Percentiles rank a stretch among this genome's conserved stretches.
Conservation (phyloP, 2,329 filamentous ascomycete genomes). For the Hypoxylon sp. region DNA sequence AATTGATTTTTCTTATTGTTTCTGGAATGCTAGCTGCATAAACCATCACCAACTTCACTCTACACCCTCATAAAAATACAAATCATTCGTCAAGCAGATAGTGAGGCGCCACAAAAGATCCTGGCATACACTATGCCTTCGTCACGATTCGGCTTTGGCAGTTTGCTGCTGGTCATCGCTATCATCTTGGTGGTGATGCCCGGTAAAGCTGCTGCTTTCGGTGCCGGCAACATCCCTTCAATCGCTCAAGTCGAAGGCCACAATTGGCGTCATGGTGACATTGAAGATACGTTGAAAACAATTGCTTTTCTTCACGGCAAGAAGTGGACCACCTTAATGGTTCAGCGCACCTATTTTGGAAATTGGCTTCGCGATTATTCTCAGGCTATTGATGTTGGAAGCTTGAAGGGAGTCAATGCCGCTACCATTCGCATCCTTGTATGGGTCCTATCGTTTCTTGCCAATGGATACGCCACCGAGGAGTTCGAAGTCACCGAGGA, state of each 20-base stretch:
- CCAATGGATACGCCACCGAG: conserved; percentile 86
- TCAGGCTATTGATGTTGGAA: conserved; percentile 85
- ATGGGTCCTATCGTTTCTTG: conserved; percentile 86
- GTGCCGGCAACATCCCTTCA: conserved; percentile 80
- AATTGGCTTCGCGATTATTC: conserved; percentile 92
- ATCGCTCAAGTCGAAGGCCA: conserved; percentile 74
- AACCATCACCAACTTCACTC: conserved; percentile 10
- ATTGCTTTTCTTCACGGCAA: conserved; percentile 83
- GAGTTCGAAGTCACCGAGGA: conserved; percentile 89
- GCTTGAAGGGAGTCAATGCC: conserved; percentile 82
- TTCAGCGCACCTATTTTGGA: conserved; percentile 86
- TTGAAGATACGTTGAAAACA: conserved; percentile 85
- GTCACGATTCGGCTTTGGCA: conserved; percentile 58
- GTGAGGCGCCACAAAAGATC: conserved; percentile 9
- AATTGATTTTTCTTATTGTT: conserved; percentile 6
- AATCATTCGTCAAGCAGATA: conserved; percentile 8
- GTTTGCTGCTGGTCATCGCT: conserved; percentile 67
- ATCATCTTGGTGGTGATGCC: conserved; percentile 72
- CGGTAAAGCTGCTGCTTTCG: conserved; percentile 72
- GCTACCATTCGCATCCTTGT: conserved; percentile 84
- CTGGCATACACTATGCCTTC: conserved; percentile 61
- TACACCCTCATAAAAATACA: background rate
- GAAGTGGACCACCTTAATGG: conserved; percentile 86
- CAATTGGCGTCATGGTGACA: conserved; percentile 82
- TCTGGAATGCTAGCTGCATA: conserved; percentile 5